These are phyloP conservation scores for Aureobasidium sp. DNA, from an alignment of 2,329 filamentous ascomycete species.

Conservation along the genomic window DNA sequence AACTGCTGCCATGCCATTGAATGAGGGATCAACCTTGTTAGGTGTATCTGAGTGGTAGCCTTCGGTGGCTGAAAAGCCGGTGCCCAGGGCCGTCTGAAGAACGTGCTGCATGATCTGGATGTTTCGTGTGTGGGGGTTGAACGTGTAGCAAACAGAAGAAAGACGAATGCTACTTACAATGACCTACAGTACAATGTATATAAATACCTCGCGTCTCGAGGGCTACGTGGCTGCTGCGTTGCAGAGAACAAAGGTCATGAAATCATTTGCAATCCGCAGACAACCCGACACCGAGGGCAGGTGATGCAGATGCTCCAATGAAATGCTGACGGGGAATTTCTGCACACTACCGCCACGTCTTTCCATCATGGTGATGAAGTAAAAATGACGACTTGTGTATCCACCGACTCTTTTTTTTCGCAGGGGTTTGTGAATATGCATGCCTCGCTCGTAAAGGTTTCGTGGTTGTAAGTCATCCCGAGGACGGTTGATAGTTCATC, in stretches of 20 bases:
- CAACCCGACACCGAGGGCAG: neutral
- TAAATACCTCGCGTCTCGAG: neutral
- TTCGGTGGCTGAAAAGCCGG: constrained; percentile 21
- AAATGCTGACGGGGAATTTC: neutral
- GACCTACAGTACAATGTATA: neutral
- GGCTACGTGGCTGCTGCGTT: neutral
- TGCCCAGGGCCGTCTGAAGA: constrained; percentile 22
- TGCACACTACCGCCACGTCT: neutral
- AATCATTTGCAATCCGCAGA: neutral
- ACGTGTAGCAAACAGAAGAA: neutral
- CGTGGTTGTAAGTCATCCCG: neutral
- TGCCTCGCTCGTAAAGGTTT: neutral
- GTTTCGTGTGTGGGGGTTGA: neutral
- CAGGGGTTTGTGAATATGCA: neutral
- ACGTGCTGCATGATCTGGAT: constrained; percentile 23
- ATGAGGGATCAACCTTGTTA: constrained; percentile 18
- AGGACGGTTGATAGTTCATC: neutral
- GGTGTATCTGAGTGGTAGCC: constrained; percentile 23
- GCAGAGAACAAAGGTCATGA: neutral
- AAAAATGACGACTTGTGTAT: neutral
- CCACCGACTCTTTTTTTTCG: neutral
- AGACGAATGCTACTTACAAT: neutral
- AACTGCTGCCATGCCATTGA: constrained; percentile 19
- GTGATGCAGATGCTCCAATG: neutral
- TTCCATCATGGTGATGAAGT: constrained; percentile 7